A percentile compares a stretch with the other conserved stretches of the same genome.
phyloP scores from a whole-genome alignment of 345 rosid species.

The Barbarea vulgaris region DNA sequence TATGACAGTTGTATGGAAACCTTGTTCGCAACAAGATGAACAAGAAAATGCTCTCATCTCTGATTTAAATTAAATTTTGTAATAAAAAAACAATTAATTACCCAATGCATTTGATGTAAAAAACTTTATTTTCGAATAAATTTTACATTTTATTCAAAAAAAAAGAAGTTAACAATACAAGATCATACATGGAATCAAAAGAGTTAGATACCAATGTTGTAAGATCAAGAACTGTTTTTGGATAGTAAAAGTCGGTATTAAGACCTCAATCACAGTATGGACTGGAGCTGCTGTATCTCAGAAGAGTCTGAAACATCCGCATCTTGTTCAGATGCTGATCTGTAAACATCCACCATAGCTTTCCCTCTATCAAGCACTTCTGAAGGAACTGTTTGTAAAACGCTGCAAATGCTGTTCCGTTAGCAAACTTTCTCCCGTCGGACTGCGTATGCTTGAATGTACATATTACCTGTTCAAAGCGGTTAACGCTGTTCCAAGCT shows the following conservation, averaged over 20 bases:
- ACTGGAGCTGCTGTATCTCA: constrained; percentile 66
- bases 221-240: not conserved
- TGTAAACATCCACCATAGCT: constrained; percentile 72
- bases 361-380: constrained; percentile 64
- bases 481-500: constrained; percentile 55
- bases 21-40: no score
- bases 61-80: no score
- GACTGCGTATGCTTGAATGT: not conserved
- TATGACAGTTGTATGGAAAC: no score
- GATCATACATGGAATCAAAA: not conserved
- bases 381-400: constrained; percentile 72
- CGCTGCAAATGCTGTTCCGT: constrained; percentile 43
- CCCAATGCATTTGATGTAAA: no score
- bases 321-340: constrained; percentile 46
- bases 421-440: not conserved
- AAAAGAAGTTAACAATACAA: not conserved
- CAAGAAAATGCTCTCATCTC: no score
- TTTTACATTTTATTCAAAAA: no score
- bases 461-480: constrained; percentile 61
- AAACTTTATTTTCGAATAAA: no score
- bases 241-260: not conserved
- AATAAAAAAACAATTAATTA: no score
- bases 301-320: constrained; percentile 55
- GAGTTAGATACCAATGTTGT: not conserved
- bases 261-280: constrained; percentile 48